Base-by-base conservation (phyloP, 768 basidiomycete genomes). In the Serendipita vermifera region DNA sequence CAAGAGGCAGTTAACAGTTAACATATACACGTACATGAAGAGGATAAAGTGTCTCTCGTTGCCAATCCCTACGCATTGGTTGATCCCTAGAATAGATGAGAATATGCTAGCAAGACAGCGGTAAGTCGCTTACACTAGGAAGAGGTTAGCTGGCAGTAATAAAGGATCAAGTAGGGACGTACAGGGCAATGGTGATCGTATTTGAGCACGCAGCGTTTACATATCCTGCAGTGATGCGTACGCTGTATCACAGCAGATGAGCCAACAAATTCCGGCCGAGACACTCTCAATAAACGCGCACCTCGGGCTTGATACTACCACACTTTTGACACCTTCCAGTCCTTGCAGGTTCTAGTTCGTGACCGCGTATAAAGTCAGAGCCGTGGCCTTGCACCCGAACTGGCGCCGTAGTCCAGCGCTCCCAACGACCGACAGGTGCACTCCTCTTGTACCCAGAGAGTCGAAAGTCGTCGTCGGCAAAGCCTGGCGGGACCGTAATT, bases 11-110 rank as follows among this genome's bases (percentile, higher is more conserved):
- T 17, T n/a, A 11, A 35, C 55, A 26, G 41, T 46, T 56, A 53
- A n/a, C 13, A 14, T 46, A 36, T 32, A 5, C n/a, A 70, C 83
- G 56, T 60, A 88, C 89, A 98, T 85, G 76, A 98, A 99, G 43
- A 98, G 72, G 35, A 94, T 77, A 63, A 99, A 99, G 70, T 97
- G 91, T 0, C 94, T 82, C 65, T 97, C 93, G 62, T 98, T 99
- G 66, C 94, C 76, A 5, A 98, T 68, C 9, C 94, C 94, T 39
- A 99, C 94, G 65, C 94, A 98, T 78, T 91, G 89, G 68, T 97
- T 97, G 51, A 97, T 81, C 92, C 92, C 89, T 92, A 64, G 5
- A 55, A 17, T 22, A 6, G 11, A 65, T 69, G 57, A 66, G 46
- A 17, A 3, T 31, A 38, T 36, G 40, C 2, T 39, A 20, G 14